phyloP scores from a whole-genome alignment of 768 basidiomycete species.

The Mycena albidolilacea region DNA sequence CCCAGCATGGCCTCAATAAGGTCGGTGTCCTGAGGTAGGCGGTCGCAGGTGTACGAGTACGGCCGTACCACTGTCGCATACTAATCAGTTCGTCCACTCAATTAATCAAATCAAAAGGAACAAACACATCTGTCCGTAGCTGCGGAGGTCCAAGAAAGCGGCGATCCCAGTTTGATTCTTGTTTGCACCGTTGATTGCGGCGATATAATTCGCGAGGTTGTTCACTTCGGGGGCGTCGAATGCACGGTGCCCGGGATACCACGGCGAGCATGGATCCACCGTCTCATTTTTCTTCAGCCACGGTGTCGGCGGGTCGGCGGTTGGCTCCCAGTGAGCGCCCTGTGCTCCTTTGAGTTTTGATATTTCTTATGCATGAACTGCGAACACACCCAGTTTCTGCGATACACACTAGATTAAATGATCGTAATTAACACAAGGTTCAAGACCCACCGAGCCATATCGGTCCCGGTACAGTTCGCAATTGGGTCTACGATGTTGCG shows the following conservation, averaged over 20 bases:
- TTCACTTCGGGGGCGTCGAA: constrained; percentile 86
- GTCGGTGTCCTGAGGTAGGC: too few species aligned
- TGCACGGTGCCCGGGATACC: constrained; percentile 80
- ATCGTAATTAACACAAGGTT: neutral
- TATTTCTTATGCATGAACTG: too few species aligned
- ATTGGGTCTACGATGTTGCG: constrained; percentile 67
- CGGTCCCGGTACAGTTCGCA: constrained; percentile 75
- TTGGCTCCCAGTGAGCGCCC: constrained; percentile 80
- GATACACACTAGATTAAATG: neutral
- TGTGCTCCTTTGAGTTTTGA: constrained; percentile 43
- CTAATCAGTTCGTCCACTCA: too few species aligned
- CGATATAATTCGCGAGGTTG: constrained; percentile 80
- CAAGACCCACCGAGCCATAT: constrained; percentile 76
- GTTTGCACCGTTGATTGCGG: constrained; percentile 49
- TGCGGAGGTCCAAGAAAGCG: constrained; percentile 82
- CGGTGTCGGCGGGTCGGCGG: constrained; percentile 25
- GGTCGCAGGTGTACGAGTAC: too few species aligned
- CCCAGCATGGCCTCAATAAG: too few species aligned
- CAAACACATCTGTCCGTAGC: constrained; percentile 88
- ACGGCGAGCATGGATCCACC: constrained; percentile 77
- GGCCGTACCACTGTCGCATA: too few species aligned
- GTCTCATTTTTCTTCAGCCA: constrained; percentile 43
- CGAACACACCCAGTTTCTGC: constrained; percentile 71
- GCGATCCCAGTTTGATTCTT: constrained; percentile 50
- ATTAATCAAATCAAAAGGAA: constrained; percentile 28